phyloP scores from a whole-genome alignment of 139 green algal genomes.

The Klebsormidium nitens region DNA sequence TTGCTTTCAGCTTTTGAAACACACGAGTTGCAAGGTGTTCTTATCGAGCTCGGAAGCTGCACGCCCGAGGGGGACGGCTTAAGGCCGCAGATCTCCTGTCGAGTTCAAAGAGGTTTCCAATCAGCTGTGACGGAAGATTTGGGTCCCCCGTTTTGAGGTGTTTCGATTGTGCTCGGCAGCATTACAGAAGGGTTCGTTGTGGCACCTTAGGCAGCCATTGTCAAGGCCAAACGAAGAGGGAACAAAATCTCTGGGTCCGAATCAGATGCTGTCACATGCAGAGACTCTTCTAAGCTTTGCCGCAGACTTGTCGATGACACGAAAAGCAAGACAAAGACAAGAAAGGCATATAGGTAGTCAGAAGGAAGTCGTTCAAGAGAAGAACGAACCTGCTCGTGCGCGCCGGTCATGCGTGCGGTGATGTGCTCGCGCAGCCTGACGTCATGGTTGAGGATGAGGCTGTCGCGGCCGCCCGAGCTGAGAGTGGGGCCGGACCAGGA shows the following conservation, averaged over 20 bases:
- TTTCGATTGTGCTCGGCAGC: conserved; percentile 34
- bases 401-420: conserved; percentile 40
- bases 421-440: conserved; percentile 77
- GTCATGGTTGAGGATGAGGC: conserved; percentile 84
- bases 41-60: conserved; percentile 74
- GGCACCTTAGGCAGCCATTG: neutral
- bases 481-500: conserved; percentile 79
- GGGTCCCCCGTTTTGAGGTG: too few relatives aligned
- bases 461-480: conserved; percentile 73
- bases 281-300: too few relatives aligned
- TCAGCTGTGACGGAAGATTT: too few relatives aligned
- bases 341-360: too few relatives aligned
- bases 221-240: neutral
- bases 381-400: too few relatives aligned
- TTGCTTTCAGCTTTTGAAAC: too few relatives aligned
- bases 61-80: conserved; percentile 65
- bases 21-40: too few relatives aligned
- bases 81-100: conserved; percentile 74
- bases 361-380: too few relatives aligned
- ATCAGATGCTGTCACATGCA: neutral
- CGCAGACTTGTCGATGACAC: too few relatives aligned
- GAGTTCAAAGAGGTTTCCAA: too few relatives aligned
- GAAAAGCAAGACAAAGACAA: too few relatives aligned
- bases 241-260: neutral
- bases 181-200: neutral